Conservation (phyloP, 306 rosid species). For the Cicer judaicum region DNA sequence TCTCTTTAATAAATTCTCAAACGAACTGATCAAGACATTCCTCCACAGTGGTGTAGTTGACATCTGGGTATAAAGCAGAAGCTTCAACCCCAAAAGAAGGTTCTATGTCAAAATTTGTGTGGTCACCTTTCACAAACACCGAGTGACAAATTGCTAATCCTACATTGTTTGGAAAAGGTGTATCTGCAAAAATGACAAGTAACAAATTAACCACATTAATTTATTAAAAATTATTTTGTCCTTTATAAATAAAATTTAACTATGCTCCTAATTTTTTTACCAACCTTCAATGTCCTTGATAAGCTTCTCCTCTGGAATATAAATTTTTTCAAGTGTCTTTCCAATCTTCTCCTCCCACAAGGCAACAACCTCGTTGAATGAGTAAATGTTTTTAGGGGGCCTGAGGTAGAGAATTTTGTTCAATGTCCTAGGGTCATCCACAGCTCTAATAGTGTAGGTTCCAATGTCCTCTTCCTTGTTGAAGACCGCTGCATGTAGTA, state of each 20-base stretch:
- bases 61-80: conserved; percentile 75
- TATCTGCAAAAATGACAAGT: conserved; percentile 51
- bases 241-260: too few species aligned
- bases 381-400: conserved; percentile 72
- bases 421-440: conserved; percentile 80
- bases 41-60: conserved; percentile 79
- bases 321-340: conserved; percentile 66
- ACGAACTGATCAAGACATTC: conserved; percentile 73
- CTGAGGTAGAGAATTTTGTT: conserved; percentile 79
- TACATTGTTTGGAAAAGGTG: conserved; percentile 77
- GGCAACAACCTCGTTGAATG: conserved; percentile 78
- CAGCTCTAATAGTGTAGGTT: conserved; percentile 74
- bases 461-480: conserved; percentile 88
- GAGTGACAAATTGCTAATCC: conserved; percentile 67
- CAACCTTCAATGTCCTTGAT: conserved; percentile 77
- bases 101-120: conserved; percentile 78
- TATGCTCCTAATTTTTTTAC: neutral
- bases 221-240: too few species aligned
- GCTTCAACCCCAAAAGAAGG: conserved; percentile 90
- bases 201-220: neutral
- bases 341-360: conserved; percentile 89
- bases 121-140: conserved; percentile 79
- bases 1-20: conserved; percentile 43
- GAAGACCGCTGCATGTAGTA: conserved; percentile 55
- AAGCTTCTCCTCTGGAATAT: conserved; percentile 69